Evolutionary conservation across 371 early-diverging fungal genomes (phyloP).

Genomic region (Syncephalastrum contaminatum): DNA sequence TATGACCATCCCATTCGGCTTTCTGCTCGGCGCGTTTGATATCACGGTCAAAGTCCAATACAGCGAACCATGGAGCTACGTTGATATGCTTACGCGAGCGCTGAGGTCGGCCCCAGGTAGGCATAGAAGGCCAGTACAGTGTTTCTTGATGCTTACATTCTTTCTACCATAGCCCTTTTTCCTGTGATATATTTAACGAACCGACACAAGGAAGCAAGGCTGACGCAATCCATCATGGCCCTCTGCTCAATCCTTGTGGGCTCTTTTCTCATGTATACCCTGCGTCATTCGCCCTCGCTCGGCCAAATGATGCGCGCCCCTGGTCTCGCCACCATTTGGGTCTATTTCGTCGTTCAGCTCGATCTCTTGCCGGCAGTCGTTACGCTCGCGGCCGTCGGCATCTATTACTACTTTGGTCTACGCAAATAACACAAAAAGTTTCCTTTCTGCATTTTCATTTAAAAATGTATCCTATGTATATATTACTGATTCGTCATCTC

Average conservation of each 20-base stretch:
- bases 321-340: conserved; percentile 59
- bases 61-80: conserved; percentile 49
- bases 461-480: no score
- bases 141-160: background rate
- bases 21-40: conserved; percentile 56
- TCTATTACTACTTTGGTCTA: conserved; percentile 57
- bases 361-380: conserved; percentile 54
- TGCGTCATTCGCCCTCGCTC: conserved; percentile 56
- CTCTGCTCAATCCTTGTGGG: conserved; percentile 40
- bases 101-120: conserved; percentile 56
- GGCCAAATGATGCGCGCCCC: conserved; percentile 66
- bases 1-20: conserved; percentile 53
- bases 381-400: conserved; percentile 43
- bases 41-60: conserved; percentile 60
- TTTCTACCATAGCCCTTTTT: conserved; percentile 55
- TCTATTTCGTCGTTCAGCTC: conserved; percentile 59
- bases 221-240: conserved; percentile 48
- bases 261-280: conserved; percentile 54
- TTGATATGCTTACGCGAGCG: conserved; percentile 31
- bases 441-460: background rate
- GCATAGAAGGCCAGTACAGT: background rate
- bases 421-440: conserved; percentile 6
- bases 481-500: no score
- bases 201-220: conserved; percentile 40
- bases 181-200: conserved; percentile 57